Evolutionary conservation across 2,329 filamentous ascomycete species (phyloP).

Genomic region (Exophiala bonariae): DNA sequence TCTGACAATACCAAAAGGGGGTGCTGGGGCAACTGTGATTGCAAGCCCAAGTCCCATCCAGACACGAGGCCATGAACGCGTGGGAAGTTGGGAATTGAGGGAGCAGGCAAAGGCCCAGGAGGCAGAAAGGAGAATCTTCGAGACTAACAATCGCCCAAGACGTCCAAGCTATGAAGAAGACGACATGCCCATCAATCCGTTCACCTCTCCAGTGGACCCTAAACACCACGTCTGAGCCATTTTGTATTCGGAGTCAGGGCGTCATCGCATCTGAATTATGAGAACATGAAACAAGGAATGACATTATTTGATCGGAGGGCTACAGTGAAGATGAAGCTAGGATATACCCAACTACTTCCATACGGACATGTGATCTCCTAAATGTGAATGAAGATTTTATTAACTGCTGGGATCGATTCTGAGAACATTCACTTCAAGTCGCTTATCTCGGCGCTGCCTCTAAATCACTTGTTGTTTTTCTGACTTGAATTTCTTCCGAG

Average conservation of each 20-base stretch:
- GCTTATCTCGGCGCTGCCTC: no score
- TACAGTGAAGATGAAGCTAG: background rate
- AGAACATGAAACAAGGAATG: conserved; percentile 9
- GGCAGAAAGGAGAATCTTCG: conserved; percentile 17
- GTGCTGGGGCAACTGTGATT: conserved; percentile 35
- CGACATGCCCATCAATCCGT: conserved; percentile 39
- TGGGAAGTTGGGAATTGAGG: conserved; percentile 60
- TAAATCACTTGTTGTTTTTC: background rate
- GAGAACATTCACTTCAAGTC: no score
- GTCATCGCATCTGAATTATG: background rate
- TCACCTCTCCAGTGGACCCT: conserved; percentile 45
- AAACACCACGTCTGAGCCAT: conserved; percentile 47
- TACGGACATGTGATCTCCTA: background rate
- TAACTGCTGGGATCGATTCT: no score
- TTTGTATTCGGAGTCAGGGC: background rate
- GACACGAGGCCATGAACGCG: conserved; percentile 50
- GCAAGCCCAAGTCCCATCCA: conserved; percentile 26
- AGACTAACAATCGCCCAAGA: conserved; percentile 12
- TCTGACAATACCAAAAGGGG: conserved; percentile 47
- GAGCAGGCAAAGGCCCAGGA: conserved; percentile 21
- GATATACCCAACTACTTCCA: conserved; percentile 6
- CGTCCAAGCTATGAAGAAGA: conserved; percentile 49
- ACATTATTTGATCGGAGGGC: background rate
- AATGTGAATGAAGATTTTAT: conserved; percentile 4
- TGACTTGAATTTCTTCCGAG: conserved; percentile 2